Base-by-base conservation (phyloP, 805 yeast genomes). In the Hanseniaspora taiwanica region DNA sequence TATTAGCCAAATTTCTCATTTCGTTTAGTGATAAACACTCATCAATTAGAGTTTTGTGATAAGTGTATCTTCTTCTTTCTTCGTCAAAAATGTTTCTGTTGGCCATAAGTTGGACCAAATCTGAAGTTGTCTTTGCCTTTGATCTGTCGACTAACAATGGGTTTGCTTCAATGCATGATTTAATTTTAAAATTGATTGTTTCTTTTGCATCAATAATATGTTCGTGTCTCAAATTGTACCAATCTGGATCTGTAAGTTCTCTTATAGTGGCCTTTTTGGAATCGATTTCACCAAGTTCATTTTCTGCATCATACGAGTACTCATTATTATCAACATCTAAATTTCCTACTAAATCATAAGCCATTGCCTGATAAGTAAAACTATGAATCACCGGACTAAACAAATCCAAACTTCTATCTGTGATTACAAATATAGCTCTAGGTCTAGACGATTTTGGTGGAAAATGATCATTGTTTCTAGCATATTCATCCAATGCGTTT, bases 331-430 rank as follows among this genome's bases (percentile, higher is more conserved):
- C 62, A 49, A 54, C 48, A 35, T 68, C 63, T n/a, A 60, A 53
- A 27, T 64, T 71, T 23, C 62, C 63, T 2, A 70, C 68, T 21
- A 80, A 60, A 57, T 89, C 98, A 63, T 80, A 79, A 16, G 87
- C 81, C 82, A 87, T 78, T 4, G 96, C 87, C 60, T 89, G 94
- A 59, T 87, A 91, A 19, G 80, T 74, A 59, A 87, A 84, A 55
- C 85, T 95, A 58, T 91, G 97, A 40, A 87, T 60, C 36, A 91
- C 56, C 0, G 96, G 95, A 6, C 91, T 81, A 50, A 74, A 73
- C 37, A 81, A 64, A 56, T 93, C 98, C 55, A 86, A 55, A 1
- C 94, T 70, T 46, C 99, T 69, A 58, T 91, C 98, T 2, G 82
- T 66, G 16, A 91, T 74, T 25, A 91, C 58, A 47, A 89, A 68